These are phyloP conservation scores for Barbatosphaeria neglecta DNA, from an alignment of 495 filamentous ascomycete species.

Conservation along the genomic window DNA sequence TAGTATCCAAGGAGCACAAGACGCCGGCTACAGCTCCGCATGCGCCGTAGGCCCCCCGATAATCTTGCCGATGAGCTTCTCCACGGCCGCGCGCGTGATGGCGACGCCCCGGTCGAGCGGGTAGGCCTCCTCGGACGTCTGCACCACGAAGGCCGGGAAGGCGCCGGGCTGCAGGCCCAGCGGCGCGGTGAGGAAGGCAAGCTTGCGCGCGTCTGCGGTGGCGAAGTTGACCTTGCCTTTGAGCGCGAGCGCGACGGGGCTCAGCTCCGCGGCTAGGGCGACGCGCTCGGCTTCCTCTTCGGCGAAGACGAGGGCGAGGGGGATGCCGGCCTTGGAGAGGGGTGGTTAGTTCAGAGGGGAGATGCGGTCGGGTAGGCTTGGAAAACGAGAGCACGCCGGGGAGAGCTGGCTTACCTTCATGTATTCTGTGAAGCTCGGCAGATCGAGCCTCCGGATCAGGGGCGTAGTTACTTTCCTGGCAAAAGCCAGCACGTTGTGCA, in stretches of 20 bases:
- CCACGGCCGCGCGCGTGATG: neutral
- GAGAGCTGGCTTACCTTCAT: neutral
- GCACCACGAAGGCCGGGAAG: constrained; percentile 6
- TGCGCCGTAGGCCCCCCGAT: neutral
- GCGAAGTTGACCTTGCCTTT: constrained; percentile 9
- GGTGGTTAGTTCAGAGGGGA: neutral
- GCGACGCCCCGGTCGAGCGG: constrained; percentile 3
- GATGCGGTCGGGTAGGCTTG: no score
- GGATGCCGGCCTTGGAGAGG: neutral
- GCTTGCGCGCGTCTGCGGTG: constrained; percentile 1
- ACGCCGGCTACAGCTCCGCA: neutral
- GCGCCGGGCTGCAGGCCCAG: neutral
- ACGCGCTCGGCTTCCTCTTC: neutral
- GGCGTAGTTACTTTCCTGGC: neutral
- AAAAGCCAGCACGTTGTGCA: neutral
- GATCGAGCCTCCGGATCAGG: neutral
- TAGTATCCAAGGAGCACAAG: no score
- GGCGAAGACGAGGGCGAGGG: constrained; percentile 3
- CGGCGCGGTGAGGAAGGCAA: constrained; percentile 2
- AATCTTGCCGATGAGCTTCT: neutral
- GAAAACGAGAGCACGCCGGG: no score
- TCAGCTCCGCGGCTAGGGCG: constrained; percentile 20
- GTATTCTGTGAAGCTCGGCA: neutral
- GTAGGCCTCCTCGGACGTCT: constrained; percentile 1
- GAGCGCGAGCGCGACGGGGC: constrained; percentile 42